Evolutionary conservation across 2,329 filamentous ascomycete genomes (phyloP), one percentile per base, ranked within the genome.

Genomic region (Pseudogymnoascus sp.): DNA sequence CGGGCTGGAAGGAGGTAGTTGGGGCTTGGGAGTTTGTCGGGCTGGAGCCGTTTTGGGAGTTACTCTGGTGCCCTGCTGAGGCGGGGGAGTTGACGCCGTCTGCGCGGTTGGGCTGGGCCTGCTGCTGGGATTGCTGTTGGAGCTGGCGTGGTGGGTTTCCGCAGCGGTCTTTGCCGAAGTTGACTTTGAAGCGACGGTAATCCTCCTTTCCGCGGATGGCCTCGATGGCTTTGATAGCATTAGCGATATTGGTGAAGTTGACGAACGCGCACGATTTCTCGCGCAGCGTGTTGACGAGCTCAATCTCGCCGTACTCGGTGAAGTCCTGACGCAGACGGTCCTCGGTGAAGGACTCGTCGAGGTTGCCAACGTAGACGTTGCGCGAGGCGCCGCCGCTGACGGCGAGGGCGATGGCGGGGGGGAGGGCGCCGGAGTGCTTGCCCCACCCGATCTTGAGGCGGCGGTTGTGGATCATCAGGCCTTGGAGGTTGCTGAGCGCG

Each of bases 231-330:
- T 99, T 99, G 82, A 99, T 99, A 60, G 95, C 95, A 71, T 99
- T 99, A 73, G 95, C 95, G 74, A 99, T 99, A 79, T 99, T 99
- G 74, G 95, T 99, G 76, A 99, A 99, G 80, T 99, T 99, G 75
- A 99, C 95, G 75, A 99, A 99, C 0, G 95, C 95, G 76, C 95
- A 99, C 79, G 93, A 97, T 87, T 99, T 99, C 82, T 99, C 95
- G 62, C 95, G 88, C 65, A 99, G 81, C 14, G 95, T 90, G 78
- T 99, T 99, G 67, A 99, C 92, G 67, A 99, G 81, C 78, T 99
- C 95, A 72, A 99, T 97, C 77, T 99, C 95, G 68, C 95, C 95
- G 71, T 91, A 97, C 75, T 97, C 93, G 36, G 93, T 90, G 76
- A 99, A 99, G 77, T 99, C 95, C 75, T 97, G 92, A 73, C 93